These are phyloP conservation scores for Monosporozyma siamensis DNA, from an alignment of 805 yeast species.

Conservation along the genomic window DNA sequence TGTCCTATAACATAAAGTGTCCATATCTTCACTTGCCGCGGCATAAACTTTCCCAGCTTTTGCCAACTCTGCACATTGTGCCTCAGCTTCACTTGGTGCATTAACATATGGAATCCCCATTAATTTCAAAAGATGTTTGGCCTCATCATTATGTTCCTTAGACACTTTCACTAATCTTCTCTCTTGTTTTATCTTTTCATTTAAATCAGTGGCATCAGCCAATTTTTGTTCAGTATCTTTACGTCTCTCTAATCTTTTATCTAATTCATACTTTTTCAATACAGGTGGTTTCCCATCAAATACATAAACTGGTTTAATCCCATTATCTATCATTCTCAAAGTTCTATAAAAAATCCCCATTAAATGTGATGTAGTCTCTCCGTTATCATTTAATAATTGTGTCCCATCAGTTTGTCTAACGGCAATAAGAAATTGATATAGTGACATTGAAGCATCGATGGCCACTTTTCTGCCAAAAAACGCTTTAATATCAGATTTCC, in stretches of 20 bases:
- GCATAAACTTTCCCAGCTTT: conserved; percentile 87
- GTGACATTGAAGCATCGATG: conserved; percentile 90
- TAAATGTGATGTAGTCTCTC: conserved; percentile 87
- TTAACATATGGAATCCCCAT: conserved; percentile 94
- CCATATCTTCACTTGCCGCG: conserved; percentile 99
- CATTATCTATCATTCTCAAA: conserved; percentile 76
- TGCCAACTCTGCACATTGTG: conserved; percentile 93
- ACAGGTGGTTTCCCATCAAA: conserved; percentile 98
- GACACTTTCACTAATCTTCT: conserved; percentile 86
- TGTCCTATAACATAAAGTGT: conserved; percentile 85
- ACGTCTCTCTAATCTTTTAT: conserved; percentile 69
- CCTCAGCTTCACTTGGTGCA: conserved; percentile 98
- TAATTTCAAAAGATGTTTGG: conserved; percentile 62
- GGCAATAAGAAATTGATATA: conserved; percentile 91
- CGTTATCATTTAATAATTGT: conserved; percentile 76
- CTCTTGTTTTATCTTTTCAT: conserved; percentile 63
- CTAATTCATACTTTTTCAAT: conserved; percentile 84
- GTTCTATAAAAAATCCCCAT: conserved; percentile 97
- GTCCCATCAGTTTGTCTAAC: conserved; percentile 97
- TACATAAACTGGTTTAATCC: conserved; percentile 93
- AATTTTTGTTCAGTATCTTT: conserved; percentile 75
- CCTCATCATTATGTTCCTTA: conserved; percentile 87
- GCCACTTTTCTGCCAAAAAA: conserved; percentile 95
- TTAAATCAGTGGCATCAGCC: conserved; percentile 64
- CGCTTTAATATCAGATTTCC: conserved; percentile 70